Percentiles rank a stretch among this genome's conserved stretches.
Conservation (phyloP, 1,139 yeast genomes). For the Geotrichum fermentans region DNA sequence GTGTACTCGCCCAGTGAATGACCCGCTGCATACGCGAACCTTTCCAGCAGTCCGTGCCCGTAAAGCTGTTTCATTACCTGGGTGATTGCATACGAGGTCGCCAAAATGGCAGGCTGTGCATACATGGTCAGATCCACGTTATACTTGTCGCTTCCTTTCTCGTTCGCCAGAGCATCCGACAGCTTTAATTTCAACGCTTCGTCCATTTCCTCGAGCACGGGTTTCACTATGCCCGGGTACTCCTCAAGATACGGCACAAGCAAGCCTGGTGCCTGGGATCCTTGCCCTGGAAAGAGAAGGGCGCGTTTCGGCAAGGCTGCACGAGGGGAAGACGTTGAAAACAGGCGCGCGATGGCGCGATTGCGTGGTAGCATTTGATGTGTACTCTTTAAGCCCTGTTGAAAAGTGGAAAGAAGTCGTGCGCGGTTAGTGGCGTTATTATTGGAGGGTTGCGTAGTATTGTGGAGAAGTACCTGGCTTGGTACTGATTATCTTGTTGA, state of each 20-base stretch:
- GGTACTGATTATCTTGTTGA: no score
- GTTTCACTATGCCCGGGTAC: conserved; percentile 27
- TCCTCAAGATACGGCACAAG: conserved; percentile 28
- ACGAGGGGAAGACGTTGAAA: conserved; percentile 4
- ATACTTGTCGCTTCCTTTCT: conserved; percentile 20
- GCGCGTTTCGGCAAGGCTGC: conserved; percentile 12
- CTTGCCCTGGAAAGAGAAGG: conserved; percentile 40
- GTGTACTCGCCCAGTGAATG: conserved; percentile 64
- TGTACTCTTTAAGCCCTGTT: no score
- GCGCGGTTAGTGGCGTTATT: no score
- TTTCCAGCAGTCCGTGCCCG: conserved; percentile 24
- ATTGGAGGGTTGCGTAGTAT: no score
- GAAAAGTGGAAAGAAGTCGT: no score
- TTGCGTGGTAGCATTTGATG: no score
- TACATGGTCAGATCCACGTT: conserved; percentile 42
- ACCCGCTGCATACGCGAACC: conserved; percentile 42
- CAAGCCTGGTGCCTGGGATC: conserved; percentile 40
- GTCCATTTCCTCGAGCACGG: conserved; percentile 35
- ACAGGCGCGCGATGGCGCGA: neutral
- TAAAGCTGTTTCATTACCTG: conserved; percentile 34
- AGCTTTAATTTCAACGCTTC: conserved; percentile 32
- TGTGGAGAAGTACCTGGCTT: no score
- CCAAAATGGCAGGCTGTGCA: conserved; percentile 60
- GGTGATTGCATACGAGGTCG: conserved; percentile 44
- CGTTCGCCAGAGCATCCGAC: conserved; percentile 28